Percentiles rank a stretch among this genome's conserved stretches.
These are phyloP conservation scores for Hypomontagnella submonticulosa DNA, from an alignment of 495 filamentous ascomycete species.

Conservation along the genomic window DNA sequence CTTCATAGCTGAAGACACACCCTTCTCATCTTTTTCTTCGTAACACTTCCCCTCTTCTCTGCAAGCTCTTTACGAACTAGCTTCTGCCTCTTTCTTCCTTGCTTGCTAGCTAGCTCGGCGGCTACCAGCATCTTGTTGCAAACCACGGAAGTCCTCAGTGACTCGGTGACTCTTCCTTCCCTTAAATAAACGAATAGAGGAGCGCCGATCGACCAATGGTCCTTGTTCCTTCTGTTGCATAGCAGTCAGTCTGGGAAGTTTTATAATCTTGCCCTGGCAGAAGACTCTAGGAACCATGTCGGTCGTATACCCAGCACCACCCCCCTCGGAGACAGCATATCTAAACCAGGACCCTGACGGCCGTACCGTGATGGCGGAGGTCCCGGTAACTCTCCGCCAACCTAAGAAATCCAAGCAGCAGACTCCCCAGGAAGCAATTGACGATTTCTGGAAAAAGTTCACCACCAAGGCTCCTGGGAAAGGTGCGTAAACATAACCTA, in stretches of 20 bases:
- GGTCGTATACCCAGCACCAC: constrained; percentile 3
- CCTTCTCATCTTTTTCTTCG: not conserved
- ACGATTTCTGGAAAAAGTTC: constrained; percentile 84
- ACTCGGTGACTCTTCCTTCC: not conserved
- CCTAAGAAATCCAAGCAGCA: constrained; percentile 52
- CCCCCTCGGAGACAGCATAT: constrained; percentile 36
- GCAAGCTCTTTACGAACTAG: constrained; percentile 4
- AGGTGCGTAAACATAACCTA: constrained; percentile 46
- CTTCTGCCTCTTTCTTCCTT: not conserved
- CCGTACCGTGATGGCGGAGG: constrained; percentile 39
- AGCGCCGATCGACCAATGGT: not conserved
- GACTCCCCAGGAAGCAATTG: constrained; percentile 75
- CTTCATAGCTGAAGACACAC: constrained; percentile 11
- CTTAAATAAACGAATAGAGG: not conserved
- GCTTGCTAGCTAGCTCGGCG: too few species aligned
- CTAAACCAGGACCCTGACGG: constrained; percentile 28
- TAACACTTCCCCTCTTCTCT: not conserved
- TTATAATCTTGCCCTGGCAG: not conserved
- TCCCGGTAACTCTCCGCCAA: constrained; percentile 29
- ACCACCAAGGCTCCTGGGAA: constrained; percentile 70
- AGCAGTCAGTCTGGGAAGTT: not conserved
- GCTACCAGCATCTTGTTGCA: too few species aligned
- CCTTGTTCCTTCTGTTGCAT: not conserved
- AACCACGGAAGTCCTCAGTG: not conserved
- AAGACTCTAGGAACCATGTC: constrained; percentile 31